Evolutionary conservation across 2,329 filamentous ascomycete genomes (phyloP), one percentile per base, ranked within the genome.

Genomic region (Venturia effusa): DNA sequence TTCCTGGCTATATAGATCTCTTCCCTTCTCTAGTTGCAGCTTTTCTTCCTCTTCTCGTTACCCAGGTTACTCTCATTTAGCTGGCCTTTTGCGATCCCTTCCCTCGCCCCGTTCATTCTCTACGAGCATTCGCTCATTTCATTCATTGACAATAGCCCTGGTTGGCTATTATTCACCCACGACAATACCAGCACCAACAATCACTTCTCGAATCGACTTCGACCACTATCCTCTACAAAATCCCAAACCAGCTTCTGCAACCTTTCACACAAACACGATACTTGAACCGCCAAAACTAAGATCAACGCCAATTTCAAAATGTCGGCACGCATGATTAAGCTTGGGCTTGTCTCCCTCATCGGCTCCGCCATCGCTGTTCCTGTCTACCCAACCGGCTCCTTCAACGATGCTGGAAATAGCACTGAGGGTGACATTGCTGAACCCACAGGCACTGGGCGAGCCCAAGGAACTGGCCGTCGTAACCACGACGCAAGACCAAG

Each of bases 281-380:
- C 24, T 41, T 32, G 15, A n/a, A n/a, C 41, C 24, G 22, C 51
- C 41, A 8, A 32, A 30, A 45, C 11, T 6, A 34, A 59, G 17
- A 54, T 54, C 54, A 39, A 34, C 39, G 62, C 59, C 51, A 64
- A 65, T n/a, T 57, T 70, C 65, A 67, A 57, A 45, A 75, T 75
- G 73, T 71, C 70, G 66, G 69, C 71, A 32, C 66, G 70, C 71
- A 70, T 69, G 64, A 72, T 72, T 66, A 73, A 75, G 68, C 68
- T 79, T 67, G 74, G 73, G 66, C 71, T 79, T 66, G 69, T 80
- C 74, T 75, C 77, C 61, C 71, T 80, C 66, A 72, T 74, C 66
- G 72, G 73, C 64, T 70, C 72, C 61, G 76, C 72, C 65, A 70
- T 76, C 24, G 76, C 76, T 62, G 67, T 73, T 63, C 73, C 77